A percentile compares a stretch with the other conserved stretches of the same genome.
These are phyloP conservation scores for Lathyrus sativus DNA, from an alignment of 306 rosid species.

Conservation along the genomic window DNA sequence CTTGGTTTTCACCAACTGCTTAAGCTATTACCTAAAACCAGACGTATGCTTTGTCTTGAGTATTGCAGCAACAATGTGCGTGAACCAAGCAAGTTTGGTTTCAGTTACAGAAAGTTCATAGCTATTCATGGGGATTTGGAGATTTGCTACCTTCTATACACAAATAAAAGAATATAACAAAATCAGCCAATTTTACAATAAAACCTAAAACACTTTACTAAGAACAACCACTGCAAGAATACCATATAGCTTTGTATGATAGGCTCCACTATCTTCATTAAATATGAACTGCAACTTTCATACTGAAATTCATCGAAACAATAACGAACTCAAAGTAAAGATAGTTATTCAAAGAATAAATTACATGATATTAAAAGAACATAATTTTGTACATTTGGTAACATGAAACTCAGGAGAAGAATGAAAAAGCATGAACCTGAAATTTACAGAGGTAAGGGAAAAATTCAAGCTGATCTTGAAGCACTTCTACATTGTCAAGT, in stretches of 20 bases:
- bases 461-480: slow-evolving; percentile 55
- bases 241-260: slow-evolving; percentile 47
- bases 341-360: slow-evolving; percentile 15
- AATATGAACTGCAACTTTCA: slow-evolving; percentile 53
- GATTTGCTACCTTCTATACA: slow-evolving; percentile 42
- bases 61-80: slow-evolving; percentile 53
- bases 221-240: slow-evolving; percentile 24
- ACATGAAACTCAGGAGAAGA: slow-evolving; percentile 16
- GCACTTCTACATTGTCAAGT: slow-evolving; percentile 51
- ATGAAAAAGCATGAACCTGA: slow-evolving; percentile 43
- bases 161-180: slow-evolving; percentile 3
- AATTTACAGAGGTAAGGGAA: slow-evolving; percentile 54
- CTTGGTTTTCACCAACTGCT: not conserved
- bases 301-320: slow-evolving; percentile 44
- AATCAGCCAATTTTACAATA: slow-evolving; percentile 26
- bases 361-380: slow-evolving; percentile 6
- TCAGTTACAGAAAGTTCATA: slow-evolving; percentile 43
- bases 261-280: slow-evolving; percentile 51
- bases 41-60: slow-evolving; percentile 47
- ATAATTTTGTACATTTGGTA: not conserved
- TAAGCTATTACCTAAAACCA: slow-evolving; percentile 47
- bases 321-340: slow-evolving; percentile 9
- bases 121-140: slow-evolving; percentile 32
- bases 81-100: slow-evolving; percentile 55
- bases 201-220: not conserved